phyloP scores from a whole-genome alignment of 495 filamentous ascomycete genomes.

The Chaetomium tenue region DNA sequence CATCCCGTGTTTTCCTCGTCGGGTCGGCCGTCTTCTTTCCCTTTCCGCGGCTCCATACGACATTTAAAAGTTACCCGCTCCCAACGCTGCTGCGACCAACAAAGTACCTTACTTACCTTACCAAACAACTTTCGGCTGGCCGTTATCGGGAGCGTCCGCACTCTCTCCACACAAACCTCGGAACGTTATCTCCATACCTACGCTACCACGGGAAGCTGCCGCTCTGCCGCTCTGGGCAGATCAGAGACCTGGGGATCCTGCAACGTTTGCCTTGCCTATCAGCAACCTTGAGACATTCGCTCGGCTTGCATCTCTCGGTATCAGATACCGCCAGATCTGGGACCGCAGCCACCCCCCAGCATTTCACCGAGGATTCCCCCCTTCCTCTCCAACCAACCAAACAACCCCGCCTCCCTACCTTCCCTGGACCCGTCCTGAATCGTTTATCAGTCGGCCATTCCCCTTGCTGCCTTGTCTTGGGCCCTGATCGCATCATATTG shows the following conservation, averaged over 20 bases:
- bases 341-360: conserved; percentile 26
- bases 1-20: background rate
- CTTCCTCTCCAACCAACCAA: conserved; percentile 7
- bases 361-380: conserved; percentile 32
- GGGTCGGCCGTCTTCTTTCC: background rate
- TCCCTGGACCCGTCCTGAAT: conserved; percentile 1
- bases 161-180: conserved; percentile 9
- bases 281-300: conserved; percentile 16
- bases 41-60: background rate
- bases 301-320: conserved; percentile 20
- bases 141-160: conserved; percentile 19
- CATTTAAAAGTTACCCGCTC: background rate
- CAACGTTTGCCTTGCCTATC: conserved; percentile 34
- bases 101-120: too few species aligned
- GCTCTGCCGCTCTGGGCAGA: conserved; percentile 23
- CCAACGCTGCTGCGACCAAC: conserved; percentile 2
- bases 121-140: conserved; percentile 1
- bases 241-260: conserved; percentile 27
- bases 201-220: conserved; percentile 33
- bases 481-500: conserved; percentile 25
- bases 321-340: conserved; percentile 36
- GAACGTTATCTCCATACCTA: conserved; percentile 28
- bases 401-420: conserved; percentile 19
- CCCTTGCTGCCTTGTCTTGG: conserved; percentile 28
- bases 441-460: conserved; percentile 35